phyloP scores from a whole-genome alignment of 768 basidiomycete genomes.

The Hypholoma fasciculare region DNA sequence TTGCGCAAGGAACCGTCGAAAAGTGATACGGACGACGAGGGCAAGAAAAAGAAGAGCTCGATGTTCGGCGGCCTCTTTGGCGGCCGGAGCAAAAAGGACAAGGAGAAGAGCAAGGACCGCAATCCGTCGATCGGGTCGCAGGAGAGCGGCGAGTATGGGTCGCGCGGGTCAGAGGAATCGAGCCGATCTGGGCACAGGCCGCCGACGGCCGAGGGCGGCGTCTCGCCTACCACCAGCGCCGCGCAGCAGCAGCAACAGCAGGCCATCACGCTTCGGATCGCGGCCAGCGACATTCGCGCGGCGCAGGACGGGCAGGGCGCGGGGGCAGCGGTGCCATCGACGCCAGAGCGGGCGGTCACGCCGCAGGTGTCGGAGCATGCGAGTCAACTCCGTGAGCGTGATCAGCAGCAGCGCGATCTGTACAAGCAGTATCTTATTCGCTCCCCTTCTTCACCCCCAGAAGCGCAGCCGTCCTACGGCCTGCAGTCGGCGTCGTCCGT shows the following conservation, averaged over 20 bases:
- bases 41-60: constrained; percentile 69
- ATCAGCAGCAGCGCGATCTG: constrained; percentile 84
- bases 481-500: constrained; percentile 73
- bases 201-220: constrained; percentile 28
- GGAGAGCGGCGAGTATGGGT: constrained; percentile 48
- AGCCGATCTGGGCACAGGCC: constrained; percentile 45
- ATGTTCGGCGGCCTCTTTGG: constrained; percentile 77
- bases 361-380: constrained; percentile 63
- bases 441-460: constrained; percentile 78
- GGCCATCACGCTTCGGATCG: constrained; percentile 18
- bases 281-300: constrained; percentile 11
- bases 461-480: constrained; percentile 73
- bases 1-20: constrained; percentile 42
- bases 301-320: constrained; percentile 4
- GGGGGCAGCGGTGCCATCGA: constrained; percentile 24
- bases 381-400: constrained; percentile 78
- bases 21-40: constrained; percentile 31
- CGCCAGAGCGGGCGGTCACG: constrained; percentile 25
- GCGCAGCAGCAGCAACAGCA: constrained; percentile 64
- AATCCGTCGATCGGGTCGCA: constrained; percentile 45
- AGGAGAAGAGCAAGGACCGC: constrained; percentile 45
- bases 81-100: constrained; percentile 69
- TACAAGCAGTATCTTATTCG: constrained; percentile 90
- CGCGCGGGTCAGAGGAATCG: constrained; percentile 63
- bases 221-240: constrained; percentile 52